These are phyloP conservation scores for Phylloporus scabripes DNA, from an alignment of 768 basidiomycete genomes.

Conservation along the genomic window DNA sequence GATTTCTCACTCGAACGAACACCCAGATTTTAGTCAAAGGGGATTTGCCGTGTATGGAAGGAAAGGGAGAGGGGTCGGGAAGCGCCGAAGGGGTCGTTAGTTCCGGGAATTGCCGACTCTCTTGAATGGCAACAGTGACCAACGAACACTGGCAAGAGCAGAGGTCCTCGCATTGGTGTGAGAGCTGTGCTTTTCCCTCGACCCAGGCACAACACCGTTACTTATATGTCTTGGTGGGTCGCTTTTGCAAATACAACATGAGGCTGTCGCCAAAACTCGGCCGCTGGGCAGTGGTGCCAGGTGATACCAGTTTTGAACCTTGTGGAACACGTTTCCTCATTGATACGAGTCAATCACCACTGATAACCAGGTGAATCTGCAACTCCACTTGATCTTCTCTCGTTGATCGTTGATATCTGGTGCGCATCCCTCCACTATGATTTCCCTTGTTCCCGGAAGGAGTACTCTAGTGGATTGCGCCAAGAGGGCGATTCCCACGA, in stretches of 20 bases:
- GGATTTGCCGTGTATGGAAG: slow-evolving; percentile 4
- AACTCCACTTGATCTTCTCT: background rate
- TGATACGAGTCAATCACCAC: slow-evolving; percentile 6
- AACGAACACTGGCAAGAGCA: background rate
- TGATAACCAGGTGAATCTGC: background rate
- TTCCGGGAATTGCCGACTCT: slow-evolving; percentile 14
- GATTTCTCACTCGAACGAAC: too few relatives aligned
- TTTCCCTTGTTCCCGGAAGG: background rate
- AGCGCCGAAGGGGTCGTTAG: background rate
- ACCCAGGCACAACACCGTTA: slow-evolving; percentile 13
- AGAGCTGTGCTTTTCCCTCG: slow-evolving; percentile 12
- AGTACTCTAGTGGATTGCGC: too few relatives aligned
- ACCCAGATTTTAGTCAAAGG: slow-evolving; percentile 3
- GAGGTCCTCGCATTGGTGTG: background rate
- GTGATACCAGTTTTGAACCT: slow-evolving; percentile 10
- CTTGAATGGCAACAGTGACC: slow-evolving; percentile 1
- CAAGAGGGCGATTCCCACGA: too few relatives aligned
- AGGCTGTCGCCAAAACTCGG: slow-evolving; percentile 13
- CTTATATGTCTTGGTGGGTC: slow-evolving; percentile 8
- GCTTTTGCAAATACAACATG: slow-evolving; percentile 1
- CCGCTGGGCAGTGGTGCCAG: slow-evolving; percentile 13
- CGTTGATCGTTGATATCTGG: slow-evolving; percentile 3
- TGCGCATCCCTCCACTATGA: background rate
- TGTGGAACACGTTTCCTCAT: slow-evolving; percentile 12
- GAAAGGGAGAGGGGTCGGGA: slow-evolving; percentile 3